Conservation (phyloP, 306 rosid species). For the Gastrolobium bilobum region DNA sequence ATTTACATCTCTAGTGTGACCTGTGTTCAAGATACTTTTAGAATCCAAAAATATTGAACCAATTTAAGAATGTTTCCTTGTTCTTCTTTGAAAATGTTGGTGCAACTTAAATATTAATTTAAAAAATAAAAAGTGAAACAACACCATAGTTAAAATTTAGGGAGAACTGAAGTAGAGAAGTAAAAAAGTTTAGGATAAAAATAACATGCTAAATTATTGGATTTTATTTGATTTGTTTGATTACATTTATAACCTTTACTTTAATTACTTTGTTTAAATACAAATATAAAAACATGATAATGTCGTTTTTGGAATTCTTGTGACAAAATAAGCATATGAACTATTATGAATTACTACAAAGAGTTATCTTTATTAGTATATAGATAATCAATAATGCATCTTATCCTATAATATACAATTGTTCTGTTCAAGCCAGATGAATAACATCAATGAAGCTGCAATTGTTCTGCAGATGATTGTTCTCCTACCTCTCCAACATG, state of each 20-base stretch:
- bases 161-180: slow-evolving; percentile 10
- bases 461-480: slow-evolving; percentile 6
- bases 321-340: slow-evolving; percentile 19
- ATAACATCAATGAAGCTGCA: slow-evolving; percentile 16
- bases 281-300: neutral
- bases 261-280: neutral
- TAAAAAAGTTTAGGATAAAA: slow-evolving; percentile 1
- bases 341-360: slow-evolving; percentile 1
- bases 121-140: slow-evolving; percentile 1
- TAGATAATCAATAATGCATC: neutral
- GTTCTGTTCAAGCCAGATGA: slow-evolving; percentile 17
- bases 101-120: slow-evolving; percentile 12
- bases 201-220: neutral
- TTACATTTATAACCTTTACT: neutral
- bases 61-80: neutral
- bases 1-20: neutral
- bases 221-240: slow-evolving; percentile 18
- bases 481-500: neutral
- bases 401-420: slow-evolving; percentile 24
- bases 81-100: slow-evolving; percentile 2
- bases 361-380: neutral
- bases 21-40: neutral
- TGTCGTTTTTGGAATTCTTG: neutral
- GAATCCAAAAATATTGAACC: neutral
- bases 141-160: neutral